Conservation (phyloP, 176 grass and related monocot species). For the Bothriochloa decipiens region DNA sequence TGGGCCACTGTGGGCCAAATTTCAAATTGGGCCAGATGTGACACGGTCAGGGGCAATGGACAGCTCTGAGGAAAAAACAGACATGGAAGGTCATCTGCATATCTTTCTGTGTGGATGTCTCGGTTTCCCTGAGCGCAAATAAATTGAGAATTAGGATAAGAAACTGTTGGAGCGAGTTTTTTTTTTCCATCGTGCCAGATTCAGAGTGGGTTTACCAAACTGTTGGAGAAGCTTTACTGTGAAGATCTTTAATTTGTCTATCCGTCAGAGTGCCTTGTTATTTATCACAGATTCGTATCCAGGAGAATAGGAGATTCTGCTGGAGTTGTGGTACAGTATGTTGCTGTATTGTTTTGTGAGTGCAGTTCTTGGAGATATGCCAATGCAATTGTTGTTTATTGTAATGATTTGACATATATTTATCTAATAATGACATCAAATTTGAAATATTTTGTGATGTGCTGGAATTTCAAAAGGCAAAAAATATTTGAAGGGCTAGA, state of each 20-base stretch:
- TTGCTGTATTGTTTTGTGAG: not conserved
- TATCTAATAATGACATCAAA: not conserved
- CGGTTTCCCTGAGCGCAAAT: not conserved
- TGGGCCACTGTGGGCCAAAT: no score
- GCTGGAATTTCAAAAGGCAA: not conserved
- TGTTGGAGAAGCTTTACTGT: not conserved
- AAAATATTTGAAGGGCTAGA: slow-evolving; percentile 16
- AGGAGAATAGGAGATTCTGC: not conserved
- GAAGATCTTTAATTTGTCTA: not conserved
- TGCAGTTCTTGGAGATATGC: not conserved
- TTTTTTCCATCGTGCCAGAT: not conserved
- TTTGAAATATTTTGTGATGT: not conserved
- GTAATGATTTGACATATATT: slow-evolving; percentile 13
- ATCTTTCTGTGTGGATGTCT: not conserved
- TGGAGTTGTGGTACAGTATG: not conserved
- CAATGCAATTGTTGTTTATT: not conserved
- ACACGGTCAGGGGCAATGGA: not conserved
- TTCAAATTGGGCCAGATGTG: no score
- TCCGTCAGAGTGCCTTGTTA: not conserved
- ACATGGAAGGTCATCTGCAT: not conserved
- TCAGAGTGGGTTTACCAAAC: not conserved
- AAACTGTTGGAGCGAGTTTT: not conserved
- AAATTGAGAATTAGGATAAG: not conserved
- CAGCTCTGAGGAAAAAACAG: not conserved
- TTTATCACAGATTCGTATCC: not conserved